phyloP scores from a whole-genome alignment of 306 rosid genomes.

The Hylodesmum podocarpum region DNA sequence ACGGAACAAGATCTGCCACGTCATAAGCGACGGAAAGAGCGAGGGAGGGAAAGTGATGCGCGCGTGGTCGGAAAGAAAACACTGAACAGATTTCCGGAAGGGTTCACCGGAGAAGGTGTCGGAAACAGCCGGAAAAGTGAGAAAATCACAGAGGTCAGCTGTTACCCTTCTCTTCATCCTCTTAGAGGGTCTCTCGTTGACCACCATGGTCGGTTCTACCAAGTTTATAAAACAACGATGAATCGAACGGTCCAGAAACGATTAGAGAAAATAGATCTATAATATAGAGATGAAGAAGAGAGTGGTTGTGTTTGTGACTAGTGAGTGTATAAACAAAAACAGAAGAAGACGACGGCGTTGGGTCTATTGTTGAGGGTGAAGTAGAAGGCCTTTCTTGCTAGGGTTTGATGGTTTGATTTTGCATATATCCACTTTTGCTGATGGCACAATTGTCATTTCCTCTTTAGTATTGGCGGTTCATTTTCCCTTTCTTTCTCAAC shows the following conservation, averaged over 20 bases:
- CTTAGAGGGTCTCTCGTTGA: slow-evolving; percentile 74
- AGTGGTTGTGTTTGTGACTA: background rate
- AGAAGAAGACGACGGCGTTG: slow-evolving; percentile 17
- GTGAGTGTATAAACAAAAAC: background rate
- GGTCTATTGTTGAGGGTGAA: background rate
- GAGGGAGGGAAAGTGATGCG: slow-evolving; percentile 64
- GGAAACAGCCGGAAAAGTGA: slow-evolving; percentile 32
- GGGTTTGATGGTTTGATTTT: slow-evolving; percentile 33
- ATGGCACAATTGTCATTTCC: slow-evolving; percentile 1
- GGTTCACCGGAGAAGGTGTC: slow-evolving; percentile 26
- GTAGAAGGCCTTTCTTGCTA: slow-evolving; percentile 23
- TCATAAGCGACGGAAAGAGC: slow-evolving; percentile 67
- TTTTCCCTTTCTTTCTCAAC: background rate
- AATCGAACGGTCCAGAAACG: background rate
- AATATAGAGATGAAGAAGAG: background rate
- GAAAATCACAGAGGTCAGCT: slow-evolving; percentile 71
- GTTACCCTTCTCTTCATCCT: slow-evolving; percentile 75
- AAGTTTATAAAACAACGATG: background rate
- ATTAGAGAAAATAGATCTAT: background rate
- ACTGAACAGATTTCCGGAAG: slow-evolving; percentile 54
- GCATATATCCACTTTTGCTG: slow-evolving; percentile 25
- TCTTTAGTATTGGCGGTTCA: slow-evolving; percentile 20
- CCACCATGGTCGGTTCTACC: slow-evolving; percentile 49
- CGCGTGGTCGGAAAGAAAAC: slow-evolving; percentile 65
- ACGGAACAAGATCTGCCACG: slow-evolving; percentile 85